Base-by-base conservation (phyloP, 2,329 filamentous ascomycete genomes). In the Aureobasidium sp. region DNA sequence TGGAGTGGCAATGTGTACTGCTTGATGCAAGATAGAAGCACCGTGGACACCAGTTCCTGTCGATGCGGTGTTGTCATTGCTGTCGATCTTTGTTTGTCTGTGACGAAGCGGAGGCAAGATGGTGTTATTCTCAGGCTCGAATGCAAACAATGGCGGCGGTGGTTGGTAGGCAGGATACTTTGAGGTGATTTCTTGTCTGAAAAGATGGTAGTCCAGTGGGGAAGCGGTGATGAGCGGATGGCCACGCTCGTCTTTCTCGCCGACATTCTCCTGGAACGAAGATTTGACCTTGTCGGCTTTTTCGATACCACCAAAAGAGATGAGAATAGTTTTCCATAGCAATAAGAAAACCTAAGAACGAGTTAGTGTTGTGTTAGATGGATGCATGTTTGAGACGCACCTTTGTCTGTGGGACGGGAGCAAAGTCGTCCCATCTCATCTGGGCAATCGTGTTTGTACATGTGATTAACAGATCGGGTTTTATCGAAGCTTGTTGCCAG, bases 141-240 rank as follows among this genome's bases (percentile, higher is more conserved):
- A 79, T 1, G 91, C 90, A 62, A 97, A 85, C 6, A 89, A 74
- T 1, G 90, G 87, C 57, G 85, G 86, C 2, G 94, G 94, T 2
- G 94, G 92, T 61, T 95, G 88, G 72, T 99, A 99, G 2, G 94
- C 89, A 11, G 94, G 94, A 71, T 99, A 99, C 74, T 99, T 99
- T 2, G 93, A 96, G 17, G 88, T 95, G 61, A 99, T 93, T 72
- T 99, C 94, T 72, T 96, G 93, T 37, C 94, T 87, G 70, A 99
- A 99, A 23, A 92, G 82, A 70, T 99, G 93, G 70, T 99, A 99
- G 69, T 99, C 94, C 11, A 99, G 77, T 4, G 94, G 94, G 1
- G 93, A 96, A 4, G 94, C 93, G 1, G 89, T 95, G 63, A 99
- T 93, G 46, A 89, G 79, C n/a, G 86, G 86, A 65, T 88, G 87